Evolutionary conservation across 2,329 filamentous ascomycete species (phyloP).

Genomic region (Verticillium zaregamsianum): DNA sequence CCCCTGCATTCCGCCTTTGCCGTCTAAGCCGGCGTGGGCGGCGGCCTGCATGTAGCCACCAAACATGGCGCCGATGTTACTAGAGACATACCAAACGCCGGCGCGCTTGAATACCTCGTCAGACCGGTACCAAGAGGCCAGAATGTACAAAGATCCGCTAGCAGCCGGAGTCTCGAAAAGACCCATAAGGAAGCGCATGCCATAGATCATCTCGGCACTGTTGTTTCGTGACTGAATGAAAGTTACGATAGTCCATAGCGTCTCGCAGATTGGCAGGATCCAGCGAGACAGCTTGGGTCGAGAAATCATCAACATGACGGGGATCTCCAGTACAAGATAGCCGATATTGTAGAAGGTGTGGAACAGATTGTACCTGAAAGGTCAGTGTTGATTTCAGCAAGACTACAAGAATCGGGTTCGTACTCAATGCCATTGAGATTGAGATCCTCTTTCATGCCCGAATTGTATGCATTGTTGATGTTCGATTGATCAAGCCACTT

Average conservation of each 20-base stretch:
- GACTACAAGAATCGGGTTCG: neutral
- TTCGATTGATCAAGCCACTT: constrained; percentile 35
- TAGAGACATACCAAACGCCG: constrained; percentile 43
- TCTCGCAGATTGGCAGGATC: constrained; percentile 23
- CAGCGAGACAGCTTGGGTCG: constrained; percentile 20
- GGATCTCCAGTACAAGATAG: constrained; percentile 19
- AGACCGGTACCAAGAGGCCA: constrained; percentile 28
- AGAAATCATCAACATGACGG: constrained; percentile 19
- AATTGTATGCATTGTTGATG: constrained; percentile 41
- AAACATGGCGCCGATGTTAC: constrained; percentile 41
- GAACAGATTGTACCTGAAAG: constrained; percentile 17
- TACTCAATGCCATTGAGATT: constrained; percentile 40
- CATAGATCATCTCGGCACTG: constrained; percentile 17
- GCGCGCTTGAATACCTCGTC: constrained; percentile 42
- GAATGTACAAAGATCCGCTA: constrained; percentile 21
- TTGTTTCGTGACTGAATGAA: constrained; percentile 13
- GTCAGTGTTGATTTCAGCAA: neutral
- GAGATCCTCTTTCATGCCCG: constrained; percentile 42
- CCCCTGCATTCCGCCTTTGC: constrained; percentile 35
- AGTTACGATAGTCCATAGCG: constrained; percentile 8
- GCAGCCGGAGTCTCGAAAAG: constrained; percentile 14
- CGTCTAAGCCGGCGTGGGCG: constrained; percentile 41
- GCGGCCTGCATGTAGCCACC: constrained; percentile 43
- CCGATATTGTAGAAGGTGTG: constrained; percentile 23
- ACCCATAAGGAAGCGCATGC: constrained; percentile 19